Evolutionary conservation across 129 eudicot species (phyloP).

Genomic region (Escallonia rubra): DNA sequence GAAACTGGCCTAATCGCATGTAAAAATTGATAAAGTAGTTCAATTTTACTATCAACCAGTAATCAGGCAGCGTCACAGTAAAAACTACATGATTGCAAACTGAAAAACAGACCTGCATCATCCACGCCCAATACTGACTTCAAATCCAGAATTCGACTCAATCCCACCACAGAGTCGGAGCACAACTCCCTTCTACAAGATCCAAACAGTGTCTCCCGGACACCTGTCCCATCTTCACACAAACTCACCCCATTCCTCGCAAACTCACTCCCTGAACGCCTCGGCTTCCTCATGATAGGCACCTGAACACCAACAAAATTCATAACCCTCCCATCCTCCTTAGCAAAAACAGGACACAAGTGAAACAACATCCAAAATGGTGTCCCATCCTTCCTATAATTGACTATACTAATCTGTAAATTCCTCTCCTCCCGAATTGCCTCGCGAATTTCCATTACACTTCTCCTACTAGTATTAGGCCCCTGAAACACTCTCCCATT

Average conservation of each 20-base stretch:
- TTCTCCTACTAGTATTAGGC: slow-evolving; percentile 53
- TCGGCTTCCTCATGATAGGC: slow-evolving; percentile 51
- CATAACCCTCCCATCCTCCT: slow-evolving; percentile 66
- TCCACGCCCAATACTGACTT: slow-evolving; percentile 37
- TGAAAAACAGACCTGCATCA: slow-evolving; percentile 44
- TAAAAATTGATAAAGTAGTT: background rate
- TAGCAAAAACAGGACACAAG: slow-evolving; percentile 80
- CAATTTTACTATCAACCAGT: background rate
- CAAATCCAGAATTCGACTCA: slow-evolving; percentile 31
- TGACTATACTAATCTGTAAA: slow-evolving; percentile 54
- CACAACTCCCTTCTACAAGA: slow-evolving; percentile 84
- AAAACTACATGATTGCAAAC: background rate
- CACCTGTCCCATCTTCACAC: slow-evolving; percentile 37
- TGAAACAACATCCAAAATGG: slow-evolving; percentile 93
- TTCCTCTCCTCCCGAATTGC: slow-evolving; percentile 72
- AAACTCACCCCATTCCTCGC: slow-evolving; percentile 28
- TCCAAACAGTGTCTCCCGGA: slow-evolving; percentile 33
- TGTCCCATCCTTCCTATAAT: slow-evolving; percentile 66
- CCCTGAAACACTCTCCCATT: slow-evolving; percentile 89
- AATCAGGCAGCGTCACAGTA: background rate
- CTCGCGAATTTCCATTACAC: slow-evolving; percentile 75
- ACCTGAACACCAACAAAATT: slow-evolving; percentile 86
- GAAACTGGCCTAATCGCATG: background rate
- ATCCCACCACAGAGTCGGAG: slow-evolving; percentile 40
- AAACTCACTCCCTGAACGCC: slow-evolving; percentile 34